phyloP scores from a whole-genome alignment of 1,139 yeast species.

The Suhomyces anneliseae region DNA sequence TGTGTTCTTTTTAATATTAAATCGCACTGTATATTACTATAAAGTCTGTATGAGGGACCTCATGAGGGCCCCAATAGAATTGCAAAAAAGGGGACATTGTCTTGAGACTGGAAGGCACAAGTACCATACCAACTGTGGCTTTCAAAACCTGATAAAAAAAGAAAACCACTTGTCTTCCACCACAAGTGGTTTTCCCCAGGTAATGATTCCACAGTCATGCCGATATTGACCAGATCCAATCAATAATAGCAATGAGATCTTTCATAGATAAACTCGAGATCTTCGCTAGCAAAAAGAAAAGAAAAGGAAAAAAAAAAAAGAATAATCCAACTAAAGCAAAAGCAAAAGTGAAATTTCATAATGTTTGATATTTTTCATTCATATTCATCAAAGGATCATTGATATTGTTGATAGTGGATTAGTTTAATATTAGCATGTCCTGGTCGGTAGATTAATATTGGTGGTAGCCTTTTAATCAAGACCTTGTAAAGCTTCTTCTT shows the following conservation, averaged over 20 bases:
- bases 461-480: constrained; percentile 10
- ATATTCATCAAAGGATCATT: neutral
- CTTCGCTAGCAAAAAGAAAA: neutral
- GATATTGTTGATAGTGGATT: neutral
- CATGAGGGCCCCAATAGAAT: no score
- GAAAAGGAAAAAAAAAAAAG: neutral
- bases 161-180: neutral
- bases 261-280: neutral
- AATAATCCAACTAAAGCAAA: no score
- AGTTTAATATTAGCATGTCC: neutral
- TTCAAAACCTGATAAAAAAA: no score
- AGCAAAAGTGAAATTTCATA: no score
- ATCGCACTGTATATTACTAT: neutral
- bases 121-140: neutral
- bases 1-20: no score
- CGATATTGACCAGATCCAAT: no score
- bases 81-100: neutral
- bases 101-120: no score
- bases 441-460: neutral
- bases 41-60: neutral
- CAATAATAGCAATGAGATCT: neutral
- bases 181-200: neutral
- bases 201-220: no score
- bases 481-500: constrained; percentile 40
- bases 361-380: neutral